Conservation (phyloP, 78 protist genomes). For the Chrysochromulina parva region DNA sequence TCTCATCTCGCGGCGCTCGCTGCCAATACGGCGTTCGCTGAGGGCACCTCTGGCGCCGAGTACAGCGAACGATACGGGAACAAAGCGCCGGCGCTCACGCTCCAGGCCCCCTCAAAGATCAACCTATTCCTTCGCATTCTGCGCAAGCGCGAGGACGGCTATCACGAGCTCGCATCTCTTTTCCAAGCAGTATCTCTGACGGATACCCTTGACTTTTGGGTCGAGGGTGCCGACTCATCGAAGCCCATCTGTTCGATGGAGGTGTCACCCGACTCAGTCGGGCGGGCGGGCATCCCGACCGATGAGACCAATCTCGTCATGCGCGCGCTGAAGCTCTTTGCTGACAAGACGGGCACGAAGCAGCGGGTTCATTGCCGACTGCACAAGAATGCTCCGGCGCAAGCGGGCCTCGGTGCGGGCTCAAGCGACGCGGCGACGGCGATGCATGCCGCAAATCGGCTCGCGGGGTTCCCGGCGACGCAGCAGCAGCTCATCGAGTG, state of each 20-base stretch:
- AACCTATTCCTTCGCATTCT: slow-evolving; percentile 44
- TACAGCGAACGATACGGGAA: no score
- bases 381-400: slow-evolving; percentile 30
- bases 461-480: slow-evolving; percentile 6
- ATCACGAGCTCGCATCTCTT: slow-evolving; percentile 45
- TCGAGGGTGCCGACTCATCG: neutral
- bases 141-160: slow-evolving; percentile 35
- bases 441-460: slow-evolving; percentile 36
- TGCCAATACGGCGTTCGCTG: no score
- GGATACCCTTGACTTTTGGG: slow-evolving; percentile 1
- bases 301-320: slow-evolving; percentile 28
- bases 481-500: neutral
- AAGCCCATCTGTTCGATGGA: neutral
- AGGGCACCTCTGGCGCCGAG: no score
- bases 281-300: neutral
- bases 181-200: slow-evolving; percentile 42
- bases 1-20: no score
- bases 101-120: slow-evolving; percentile 30
- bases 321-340: slow-evolving; percentile 9
- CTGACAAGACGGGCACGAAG: neutral
- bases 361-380: neutral
- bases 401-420: slow-evolving; percentile 47
- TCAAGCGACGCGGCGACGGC: slow-evolving; percentile 40
- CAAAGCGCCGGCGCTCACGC: neutral
- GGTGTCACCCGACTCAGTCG: neutral